phyloP scores from a whole-genome alignment of 371 early-diverging fungal genomes.

The Furculomyces boomerangus region DNA sequence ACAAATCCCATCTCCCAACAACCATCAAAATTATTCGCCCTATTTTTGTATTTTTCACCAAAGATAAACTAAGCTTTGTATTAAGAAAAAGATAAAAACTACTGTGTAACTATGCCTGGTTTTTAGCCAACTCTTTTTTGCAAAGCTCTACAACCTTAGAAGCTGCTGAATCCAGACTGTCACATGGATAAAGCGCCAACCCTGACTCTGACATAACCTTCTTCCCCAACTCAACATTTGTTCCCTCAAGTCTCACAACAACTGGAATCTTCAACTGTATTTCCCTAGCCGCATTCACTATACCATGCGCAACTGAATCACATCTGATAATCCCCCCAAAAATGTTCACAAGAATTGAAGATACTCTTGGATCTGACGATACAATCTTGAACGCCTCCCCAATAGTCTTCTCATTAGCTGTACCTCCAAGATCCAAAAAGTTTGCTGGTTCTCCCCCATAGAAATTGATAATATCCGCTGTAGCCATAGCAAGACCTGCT shows the following conservation, averaged over 20 bases:
- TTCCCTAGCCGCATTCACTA: constrained; percentile 85
- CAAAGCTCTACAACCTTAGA: constrained; percentile 81
- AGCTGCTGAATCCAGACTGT: constrained; percentile 92
- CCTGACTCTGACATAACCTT: constrained; percentile 77
- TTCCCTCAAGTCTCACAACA: constrained; percentile 90
- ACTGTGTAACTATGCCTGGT: too few species aligned
- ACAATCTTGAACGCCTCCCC: constrained; percentile 98
- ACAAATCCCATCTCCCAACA: too few species aligned
- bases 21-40: too few species aligned
- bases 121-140: too few species aligned
- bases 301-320: constrained; percentile 95
- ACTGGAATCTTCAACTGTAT: constrained; percentile 82
- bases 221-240: constrained; percentile 69
- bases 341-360: constrained; percentile 97
- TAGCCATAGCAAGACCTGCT: constrained; percentile 98
- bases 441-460: constrained; percentile 98
- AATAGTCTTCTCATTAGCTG: constrained; percentile 88
- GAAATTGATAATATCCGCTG: constrained; percentile 98
- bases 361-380: constrained; percentile 76
- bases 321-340: constrained; percentile 99
- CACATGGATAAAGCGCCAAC: constrained; percentile 77
- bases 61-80: too few species aligned
- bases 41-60: too few species aligned
- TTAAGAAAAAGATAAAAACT: too few species aligned
- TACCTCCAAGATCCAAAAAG: constrained; percentile 97